phyloP scores from a whole-genome alignment of 1,284 basidiomycete species.

The Fomitopsis betulina region DNA sequence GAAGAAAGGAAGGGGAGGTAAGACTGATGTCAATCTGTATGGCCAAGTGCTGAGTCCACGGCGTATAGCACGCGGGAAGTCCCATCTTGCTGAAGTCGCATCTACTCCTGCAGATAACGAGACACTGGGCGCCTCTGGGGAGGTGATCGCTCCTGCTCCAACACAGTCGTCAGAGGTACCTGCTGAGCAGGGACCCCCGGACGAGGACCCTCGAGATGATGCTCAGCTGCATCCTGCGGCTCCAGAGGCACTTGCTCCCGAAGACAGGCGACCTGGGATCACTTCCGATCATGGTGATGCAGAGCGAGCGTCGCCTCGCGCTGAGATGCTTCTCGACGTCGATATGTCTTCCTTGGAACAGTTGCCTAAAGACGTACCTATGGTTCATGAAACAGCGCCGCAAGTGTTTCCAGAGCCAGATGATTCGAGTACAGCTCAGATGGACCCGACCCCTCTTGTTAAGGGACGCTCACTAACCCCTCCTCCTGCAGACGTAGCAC shows the following conservation, averaged over 20 bases:
- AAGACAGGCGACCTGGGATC: neutral
- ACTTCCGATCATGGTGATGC: neutral
- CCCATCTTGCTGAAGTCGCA: conserved; percentile 46
- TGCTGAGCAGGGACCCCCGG: neutral
- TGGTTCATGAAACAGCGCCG: neutral
- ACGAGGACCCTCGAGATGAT: neutral
- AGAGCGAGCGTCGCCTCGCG: neutral
- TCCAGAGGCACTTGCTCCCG: neutral
- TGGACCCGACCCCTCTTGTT: no score
- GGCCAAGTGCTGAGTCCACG: neutral
- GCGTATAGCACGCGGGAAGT: conserved; percentile 36
- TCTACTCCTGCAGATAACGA: conserved; percentile 47
- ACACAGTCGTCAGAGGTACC: neutral
- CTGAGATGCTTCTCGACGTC: neutral
- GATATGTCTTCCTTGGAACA: neutral
- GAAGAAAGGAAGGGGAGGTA: conserved; percentile 53
- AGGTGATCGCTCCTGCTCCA: neutral
- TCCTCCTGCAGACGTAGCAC: neutral
- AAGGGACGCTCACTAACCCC: neutral
- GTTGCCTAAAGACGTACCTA: neutral
- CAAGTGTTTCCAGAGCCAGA: neutral
- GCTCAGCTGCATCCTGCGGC: neutral
- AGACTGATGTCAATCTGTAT: conserved; percentile 2
- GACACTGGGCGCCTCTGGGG: conserved; percentile 16
- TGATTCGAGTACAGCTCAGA: neutral